phyloP scores from a whole-genome alignment of 2,329 filamentous ascomycete genomes.

The Aspergillus felis region DNA sequence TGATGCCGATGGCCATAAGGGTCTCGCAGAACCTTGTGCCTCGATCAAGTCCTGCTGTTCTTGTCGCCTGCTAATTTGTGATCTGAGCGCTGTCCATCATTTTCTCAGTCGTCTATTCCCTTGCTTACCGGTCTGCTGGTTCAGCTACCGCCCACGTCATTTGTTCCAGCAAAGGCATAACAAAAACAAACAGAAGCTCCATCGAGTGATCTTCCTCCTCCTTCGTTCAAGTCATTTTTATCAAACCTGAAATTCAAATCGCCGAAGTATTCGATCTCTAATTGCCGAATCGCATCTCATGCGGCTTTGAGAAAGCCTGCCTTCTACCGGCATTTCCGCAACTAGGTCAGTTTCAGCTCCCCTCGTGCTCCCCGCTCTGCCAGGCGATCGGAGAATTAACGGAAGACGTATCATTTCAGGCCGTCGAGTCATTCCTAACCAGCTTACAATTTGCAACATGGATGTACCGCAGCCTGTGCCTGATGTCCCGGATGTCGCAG shows the following conservation, averaged over 20 bases:
- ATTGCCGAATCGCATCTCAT: constrained; percentile 10
- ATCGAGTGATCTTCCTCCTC: background rate
- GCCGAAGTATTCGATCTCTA: background rate
- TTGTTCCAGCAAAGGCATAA: constrained; percentile 10
- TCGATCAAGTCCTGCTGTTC: background rate
- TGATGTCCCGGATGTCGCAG: constrained; percentile 19
- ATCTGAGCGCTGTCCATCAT: background rate
- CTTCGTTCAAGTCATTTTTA: background rate
- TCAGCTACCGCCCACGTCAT: constrained; percentile 4
- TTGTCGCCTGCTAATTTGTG: background rate
- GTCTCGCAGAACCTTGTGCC: background rate
- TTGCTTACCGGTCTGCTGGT: constrained; percentile 6
- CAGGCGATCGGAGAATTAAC: constrained; percentile 5
- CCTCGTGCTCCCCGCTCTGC: constrained; percentile 10
- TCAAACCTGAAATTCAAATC: background rate
- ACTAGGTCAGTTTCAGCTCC: constrained; percentile 17
- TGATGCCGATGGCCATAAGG: background rate
- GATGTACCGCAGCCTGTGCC: constrained; percentile 23
- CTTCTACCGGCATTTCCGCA: constrained; percentile 11
- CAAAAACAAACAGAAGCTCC: constrained; percentile 5
- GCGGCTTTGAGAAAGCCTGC: constrained; percentile 14
- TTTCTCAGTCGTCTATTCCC: background rate
- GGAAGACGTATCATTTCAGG: background rate
- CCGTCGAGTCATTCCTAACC: background rate
- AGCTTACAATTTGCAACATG: constrained; percentile 13